A percentile compares a stretch with the other conserved stretches of the same genome.
These are phyloP conservation scores for Hibiscus syriacus DNA, from an alignment of 345 rosid genomes.

Conservation along the genomic window DNA sequence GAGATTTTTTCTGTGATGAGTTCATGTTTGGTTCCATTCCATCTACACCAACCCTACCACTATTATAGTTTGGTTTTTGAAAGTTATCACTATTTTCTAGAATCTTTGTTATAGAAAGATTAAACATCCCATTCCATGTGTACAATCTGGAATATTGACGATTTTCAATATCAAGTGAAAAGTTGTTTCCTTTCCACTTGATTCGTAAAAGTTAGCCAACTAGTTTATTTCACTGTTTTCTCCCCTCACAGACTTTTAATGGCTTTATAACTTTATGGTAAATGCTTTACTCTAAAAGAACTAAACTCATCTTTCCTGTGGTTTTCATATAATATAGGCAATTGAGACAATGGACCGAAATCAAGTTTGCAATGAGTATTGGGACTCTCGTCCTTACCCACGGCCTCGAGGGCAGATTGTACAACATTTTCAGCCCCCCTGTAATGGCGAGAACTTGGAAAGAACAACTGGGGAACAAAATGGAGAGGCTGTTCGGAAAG, in stretches of 20 bases:
- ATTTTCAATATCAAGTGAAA: not conserved
- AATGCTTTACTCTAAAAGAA: not conserved
- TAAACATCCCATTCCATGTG: not conserved
- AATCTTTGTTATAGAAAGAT: not conserved
- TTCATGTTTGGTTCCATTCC: not conserved
- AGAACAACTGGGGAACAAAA: constrained; percentile 20
- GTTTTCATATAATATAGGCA: constrained; percentile 38
- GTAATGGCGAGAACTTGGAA: constrained; percentile 16
- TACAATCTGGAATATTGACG: not conserved
- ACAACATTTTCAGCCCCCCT: constrained; percentile 32
- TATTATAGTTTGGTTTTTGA: not conserved
- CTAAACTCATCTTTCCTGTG: not conserved
- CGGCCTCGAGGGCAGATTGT: constrained; percentile 68
- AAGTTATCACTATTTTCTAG: not conserved
- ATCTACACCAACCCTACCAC: not conserved
- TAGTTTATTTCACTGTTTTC: not conserved
- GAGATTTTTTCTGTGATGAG: not conserved
- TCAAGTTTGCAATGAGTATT: constrained; percentile 85
- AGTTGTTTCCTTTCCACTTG: not conserved
- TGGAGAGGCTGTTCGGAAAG: constrained; percentile 14
- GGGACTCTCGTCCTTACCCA: constrained; percentile 89
- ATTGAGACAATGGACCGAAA: constrained; percentile 76
- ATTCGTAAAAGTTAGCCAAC: not conserved
- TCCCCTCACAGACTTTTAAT: not conserved
- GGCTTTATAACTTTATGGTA: not conserved